Base-by-base conservation (phyloP, 768 basidiomycete species). In the Suillus subluteus region DNA sequence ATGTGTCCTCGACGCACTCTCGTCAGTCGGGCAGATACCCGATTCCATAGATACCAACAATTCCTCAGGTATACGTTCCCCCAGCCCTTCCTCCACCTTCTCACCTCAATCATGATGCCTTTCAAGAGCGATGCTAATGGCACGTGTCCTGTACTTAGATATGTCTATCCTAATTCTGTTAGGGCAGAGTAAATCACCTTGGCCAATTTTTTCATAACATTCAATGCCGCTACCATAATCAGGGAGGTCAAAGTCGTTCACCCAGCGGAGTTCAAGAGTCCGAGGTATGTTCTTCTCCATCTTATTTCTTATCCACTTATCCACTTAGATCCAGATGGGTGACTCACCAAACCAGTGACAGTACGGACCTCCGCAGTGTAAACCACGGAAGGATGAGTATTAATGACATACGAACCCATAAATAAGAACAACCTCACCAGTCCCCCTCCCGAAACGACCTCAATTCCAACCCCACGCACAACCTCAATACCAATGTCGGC, bases 111-210 rank as follows among this genome's bases (percentile, higher is more conserved):
- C n/a, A n/a, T n/a, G n/a, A n/a, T 2, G 11, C 11, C 37, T 38
- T 38, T 12, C 37, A 38, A 11, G 37, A 38, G 37, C 37, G 11
- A 6, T 35, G 35, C 1, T 5, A 32, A 35, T 35, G 35, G 35
- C 3, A 78, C 78, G 90, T 82, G 55, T 54, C 0, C 9, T 46
- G 18, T n/a, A 46, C 62, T 30, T 23, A 59, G 2, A 1, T 38
- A n/a, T 55, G 13, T 12, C 46, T n/a, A 13, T n/a, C 4, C 62
- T 69, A 64, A 69, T 67, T 66, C 41, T 37, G 37, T 63, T 23
- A 95, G 96, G 97, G 59, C 88, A 96, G 63, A 99, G 96, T 99
- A 81, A 99, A 99, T 79, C 97, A 99, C 79, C 84, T 99, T 43
- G 96, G 95, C 64, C 86, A 89, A 78, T 85, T 6, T 98, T 46